Percentiles rank a stretch among this genome's conserved stretches.
Evolutionary conservation across 306 rosid species (phyloP).

Genomic region (Cotoneaster glaucophyllus): DNA sequence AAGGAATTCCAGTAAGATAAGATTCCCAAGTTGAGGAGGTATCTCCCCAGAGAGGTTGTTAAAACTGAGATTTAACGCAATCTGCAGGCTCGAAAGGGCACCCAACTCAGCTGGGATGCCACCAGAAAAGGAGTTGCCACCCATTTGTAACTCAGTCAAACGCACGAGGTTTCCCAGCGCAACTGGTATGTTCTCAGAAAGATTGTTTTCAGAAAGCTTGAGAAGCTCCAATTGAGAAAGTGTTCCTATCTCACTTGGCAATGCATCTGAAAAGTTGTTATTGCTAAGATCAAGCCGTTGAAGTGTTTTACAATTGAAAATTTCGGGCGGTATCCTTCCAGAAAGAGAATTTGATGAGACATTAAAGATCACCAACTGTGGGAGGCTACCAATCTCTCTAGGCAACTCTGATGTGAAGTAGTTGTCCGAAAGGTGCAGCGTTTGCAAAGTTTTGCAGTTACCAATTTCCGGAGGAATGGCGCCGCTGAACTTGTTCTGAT

Average conservation of each 20-base stretch:
- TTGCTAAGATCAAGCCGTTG: slow-evolving; percentile 76
- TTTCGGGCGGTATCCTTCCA: slow-evolving; percentile 58
- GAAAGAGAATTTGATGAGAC: slow-evolving; percentile 61
- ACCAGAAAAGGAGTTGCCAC: slow-evolving; percentile 60
- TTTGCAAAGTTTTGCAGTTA: slow-evolving; percentile 54
- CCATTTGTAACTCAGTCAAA: slow-evolving; percentile 76
- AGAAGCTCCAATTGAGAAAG: slow-evolving; percentile 74
- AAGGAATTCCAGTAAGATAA: slow-evolving; percentile 57
- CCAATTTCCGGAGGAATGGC: slow-evolving; percentile 54
- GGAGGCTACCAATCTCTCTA: slow-evolving; percentile 63
- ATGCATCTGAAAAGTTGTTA: slow-evolving; percentile 47
- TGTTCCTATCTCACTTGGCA: slow-evolving; percentile 60
- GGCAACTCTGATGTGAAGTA: slow-evolving; percentile 63
- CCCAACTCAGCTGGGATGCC: slow-evolving; percentile 62
- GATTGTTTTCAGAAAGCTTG: slow-evolving; percentile 56
- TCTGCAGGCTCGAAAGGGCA: slow-evolving; percentile 68
- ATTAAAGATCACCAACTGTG: slow-evolving; percentile 71
- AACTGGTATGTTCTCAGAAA: slow-evolving; percentile 56
- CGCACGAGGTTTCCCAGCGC: slow-evolving; percentile 56
- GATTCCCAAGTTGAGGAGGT: slow-evolving; percentile 56
- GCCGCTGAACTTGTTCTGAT: slow-evolving; percentile 68
- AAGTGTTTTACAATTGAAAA: slow-evolving; percentile 51
- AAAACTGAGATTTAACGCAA: slow-evolving; percentile 70
- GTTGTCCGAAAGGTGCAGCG: slow-evolving; percentile 69
- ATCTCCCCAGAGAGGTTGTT: slow-evolving; percentile 65